A percentile compares a stretch with the other conserved stretches of the same genome.
phyloP scores from a whole-genome alignment of 495 filamentous ascomycete genomes.

The Opeltia flavorubescens region DNA sequence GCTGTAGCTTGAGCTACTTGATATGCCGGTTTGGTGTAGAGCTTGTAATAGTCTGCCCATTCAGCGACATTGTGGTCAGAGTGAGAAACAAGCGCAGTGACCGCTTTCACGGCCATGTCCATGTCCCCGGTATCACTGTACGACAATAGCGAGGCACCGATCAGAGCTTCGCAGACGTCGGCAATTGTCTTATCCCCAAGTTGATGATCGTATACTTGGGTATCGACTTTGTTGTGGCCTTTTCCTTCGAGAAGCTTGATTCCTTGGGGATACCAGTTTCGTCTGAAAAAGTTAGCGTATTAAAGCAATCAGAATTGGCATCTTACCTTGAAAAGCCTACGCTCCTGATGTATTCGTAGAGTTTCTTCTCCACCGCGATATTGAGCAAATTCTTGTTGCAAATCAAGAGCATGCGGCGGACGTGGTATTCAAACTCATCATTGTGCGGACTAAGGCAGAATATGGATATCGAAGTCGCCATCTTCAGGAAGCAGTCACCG shows the following conservation, averaged over 20 bases:
- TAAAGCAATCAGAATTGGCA: background rate
- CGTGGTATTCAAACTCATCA: conserved; percentile 79
- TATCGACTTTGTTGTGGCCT: conserved; percentile 37
- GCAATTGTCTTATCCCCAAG: conserved; percentile 86
- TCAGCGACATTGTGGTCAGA: conserved; percentile 48
- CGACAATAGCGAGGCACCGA: conserved; percentile 73
- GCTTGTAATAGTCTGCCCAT: conserved; percentile 58
- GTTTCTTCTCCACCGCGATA: conserved; percentile 48
- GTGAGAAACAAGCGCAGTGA: conserved; percentile 58
- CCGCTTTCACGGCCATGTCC: conserved; percentile 71
- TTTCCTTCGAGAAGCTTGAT: conserved; percentile 50
- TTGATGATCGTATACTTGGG: conserved; percentile 41
- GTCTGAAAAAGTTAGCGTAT: conserved; percentile 20
- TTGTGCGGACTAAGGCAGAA: conserved; percentile 62
- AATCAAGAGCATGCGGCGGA: conserved; percentile 77
- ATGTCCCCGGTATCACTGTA: conserved; percentile 42
- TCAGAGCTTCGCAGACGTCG: conserved; percentile 94
- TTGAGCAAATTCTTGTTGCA: conserved; percentile 87
- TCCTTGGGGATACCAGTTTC: conserved; percentile 72
- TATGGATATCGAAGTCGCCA: conserved; percentile 80
- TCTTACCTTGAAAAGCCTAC: conserved; percentile 58
- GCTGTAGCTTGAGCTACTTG: conserved; percentile 44
- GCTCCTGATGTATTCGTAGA: conserved; percentile 71
- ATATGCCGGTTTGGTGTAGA: conserved; percentile 61
- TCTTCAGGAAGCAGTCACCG: conserved; percentile 89